Conservation (phyloP, 1,284 basidiomycete genomes). For the Leccinum fallax region DNA sequence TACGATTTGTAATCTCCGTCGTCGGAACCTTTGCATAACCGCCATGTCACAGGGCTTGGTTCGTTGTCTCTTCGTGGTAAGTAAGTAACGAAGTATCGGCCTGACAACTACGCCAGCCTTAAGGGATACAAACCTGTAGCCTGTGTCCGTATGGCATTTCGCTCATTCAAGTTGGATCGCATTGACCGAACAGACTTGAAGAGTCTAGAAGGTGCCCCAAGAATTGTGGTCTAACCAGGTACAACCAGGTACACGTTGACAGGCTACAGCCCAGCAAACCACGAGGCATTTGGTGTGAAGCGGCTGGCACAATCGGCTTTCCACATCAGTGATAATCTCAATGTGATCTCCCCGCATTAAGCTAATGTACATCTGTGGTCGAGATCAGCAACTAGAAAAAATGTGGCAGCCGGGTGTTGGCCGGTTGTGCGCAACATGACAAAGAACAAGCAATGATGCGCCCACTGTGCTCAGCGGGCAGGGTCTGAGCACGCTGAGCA, state of each 20-base stretch:
- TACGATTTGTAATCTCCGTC: slow-evolving; percentile 4
- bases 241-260: not conserved
- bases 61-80: not conserved
- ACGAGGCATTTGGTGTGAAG: slow-evolving; percentile 11
- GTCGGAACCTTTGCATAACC: slow-evolving; percentile 3
- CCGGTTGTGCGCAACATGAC: not conserved
- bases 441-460: not conserved
- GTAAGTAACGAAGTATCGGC: slow-evolving; percentile 1
- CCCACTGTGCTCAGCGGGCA: not conserved
- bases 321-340: slow-evolving; percentile 21
- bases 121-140: slow-evolving; percentile 1
- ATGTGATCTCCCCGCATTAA: slow-evolving; percentile 31
- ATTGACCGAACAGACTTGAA: not conserved
- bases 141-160: slow-evolving; percentile 8
- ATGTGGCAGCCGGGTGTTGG: slow-evolving; percentile 6
- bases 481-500: not conserved
- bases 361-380: slow-evolving; percentile 19
- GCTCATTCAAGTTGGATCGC: not conserved
- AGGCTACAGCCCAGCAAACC: slow-evolving; percentile 5
- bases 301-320: slow-evolving; percentile 23
- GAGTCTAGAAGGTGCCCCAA: not conserved
- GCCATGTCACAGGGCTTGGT: slow-evolving; percentile 1
- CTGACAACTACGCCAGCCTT: slow-evolving; percentile 6
- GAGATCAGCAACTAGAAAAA: slow-evolving; percentile 14
- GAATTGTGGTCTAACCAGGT: not conserved